Evolutionary conservation across 2,329 filamentous ascomycete species (phyloP).

Genomic region (Emergomyces pasteurianus): DNA sequence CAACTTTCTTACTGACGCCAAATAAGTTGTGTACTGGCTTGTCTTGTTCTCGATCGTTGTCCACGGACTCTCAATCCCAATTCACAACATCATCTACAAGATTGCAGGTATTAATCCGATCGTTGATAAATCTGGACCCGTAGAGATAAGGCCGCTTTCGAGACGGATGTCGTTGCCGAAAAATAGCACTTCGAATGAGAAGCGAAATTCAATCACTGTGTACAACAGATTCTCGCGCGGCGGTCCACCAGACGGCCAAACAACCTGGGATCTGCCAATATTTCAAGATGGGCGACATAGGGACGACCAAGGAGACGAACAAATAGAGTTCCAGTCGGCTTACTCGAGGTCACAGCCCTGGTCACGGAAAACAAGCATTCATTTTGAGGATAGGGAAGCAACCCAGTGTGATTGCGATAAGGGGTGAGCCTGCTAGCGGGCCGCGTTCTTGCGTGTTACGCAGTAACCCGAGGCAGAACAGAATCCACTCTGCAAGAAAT

Average conservation of each 20-base stretch:
- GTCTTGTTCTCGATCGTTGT: constrained; percentile 31
- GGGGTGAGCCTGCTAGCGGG: background rate
- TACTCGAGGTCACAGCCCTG: background rate
- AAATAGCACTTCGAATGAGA: constrained; percentile 11
- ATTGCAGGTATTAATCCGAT: constrained; percentile 20
- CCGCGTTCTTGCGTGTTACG: background rate
- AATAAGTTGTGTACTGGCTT: constrained; percentile 35
- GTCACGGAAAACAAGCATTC: background rate
- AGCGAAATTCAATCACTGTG: constrained; percentile 4
- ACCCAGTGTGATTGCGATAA: background rate
- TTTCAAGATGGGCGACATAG: background rate
- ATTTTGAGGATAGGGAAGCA: background rate
- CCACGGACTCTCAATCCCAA: constrained; percentile 29
- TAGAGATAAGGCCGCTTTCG: constrained; percentile 16
- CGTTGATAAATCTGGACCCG: constrained; percentile 19
- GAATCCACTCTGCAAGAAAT: background rate
- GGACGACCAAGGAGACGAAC: background rate
- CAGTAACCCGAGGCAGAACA: background rate
- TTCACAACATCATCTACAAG: constrained; percentile 23
- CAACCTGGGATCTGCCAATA: background rate
- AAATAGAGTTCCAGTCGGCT: background rate
- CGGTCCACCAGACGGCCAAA: background rate
- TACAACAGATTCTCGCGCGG: background rate
- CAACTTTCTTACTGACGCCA: background rate
- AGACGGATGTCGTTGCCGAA: constrained; percentile 18